Evolutionary conservation across 192 early-diverging fungal genomes (phyloP), one percentile per base, ranked within the genome.

Genomic region (Gaertneriomyces sp.): DNA sequence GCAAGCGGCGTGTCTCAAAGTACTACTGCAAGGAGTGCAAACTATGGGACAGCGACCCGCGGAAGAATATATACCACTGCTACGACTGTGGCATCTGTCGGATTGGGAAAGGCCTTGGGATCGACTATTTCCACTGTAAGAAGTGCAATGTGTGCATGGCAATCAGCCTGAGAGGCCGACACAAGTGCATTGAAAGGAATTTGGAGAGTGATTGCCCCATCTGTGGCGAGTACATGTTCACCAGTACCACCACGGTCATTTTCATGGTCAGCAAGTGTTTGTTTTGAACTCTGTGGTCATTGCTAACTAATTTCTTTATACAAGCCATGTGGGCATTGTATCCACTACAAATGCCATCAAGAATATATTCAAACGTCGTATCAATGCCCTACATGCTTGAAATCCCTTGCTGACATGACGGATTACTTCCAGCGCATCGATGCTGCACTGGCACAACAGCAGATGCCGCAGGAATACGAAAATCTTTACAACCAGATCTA

Each of bases 161-260:
- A 14, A 87, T 92, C 12, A 43, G 69, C n/a, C 80, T 89, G 14
- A 85, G 90, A 54, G 80, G 86, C n/a, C 75, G 79, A 5, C 96
- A 99, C 72, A 83, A 88, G 53, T 99, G 96, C 61, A 93, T 91
- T 55, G 96, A 99, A 70, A 81, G 88, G 53, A 93, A 91, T 51
- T 64, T 99, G 46, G 93, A 95, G 64, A 83, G 86, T 49, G 90
- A 97, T 69, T 99, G 96, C 59, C 94, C 95, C 5, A 95, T 99
- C 56, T 99, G 96, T 75, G 93, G 93, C 25, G 95, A 99, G 69
- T 90, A 88, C 74, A 88, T 99, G 81, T 93, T 94, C 57, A 96
- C 91, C 1, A 93, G 90, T 2, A 88, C 88, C 3, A 81, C 84
- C 6, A 84, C 81, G 1, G 87, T 94, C 4, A 90, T 91, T 10